Evolutionary conservation across 805 yeast species (phyloP), one percentile per base, ranked within the genome.

Genomic region (Kregervanrija pseudodelftensis): DNA sequence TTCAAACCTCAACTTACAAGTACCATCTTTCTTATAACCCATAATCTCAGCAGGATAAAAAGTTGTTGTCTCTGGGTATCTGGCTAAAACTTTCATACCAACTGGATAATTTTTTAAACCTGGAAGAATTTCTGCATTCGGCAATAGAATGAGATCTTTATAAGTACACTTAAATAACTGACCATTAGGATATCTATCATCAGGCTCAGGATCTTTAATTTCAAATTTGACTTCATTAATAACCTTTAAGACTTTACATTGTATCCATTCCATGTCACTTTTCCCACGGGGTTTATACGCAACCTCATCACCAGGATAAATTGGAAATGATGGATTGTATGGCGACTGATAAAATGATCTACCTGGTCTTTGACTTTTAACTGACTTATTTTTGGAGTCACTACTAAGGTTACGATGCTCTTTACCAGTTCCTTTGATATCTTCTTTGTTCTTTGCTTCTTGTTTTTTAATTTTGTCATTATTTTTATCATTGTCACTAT

Each of bases 121-220:
- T 46, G 65, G 51, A 1, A 43, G 30, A 11, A 36, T 38, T n/a
- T 39, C 15, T 30, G 45, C 49, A 12, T 44, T 32, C 0, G 95
- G 87, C 37, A 93, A 83, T 34, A 85, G 66, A 16, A 87, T 72
- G 3, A 87, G 65, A 52, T 93, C 98, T 57, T 82, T 83, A 73
- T 85, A 79, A 15, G 76, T 81, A 9, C 96, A 89, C 55, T 82
- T 84, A 66, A 82, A 93, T 1, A 85, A 71, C 55, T 83, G 91
- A 2, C 96, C 96, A 4, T 90, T 85, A 46, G 90, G 87, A 50
- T 85, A 86, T 53, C 80, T 76, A 56, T 91, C 98, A 58, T 93
- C 99, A 0, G 99, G 98, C 57, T 93, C 99, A 0, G 98, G 96
- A 62, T 93, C 99, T 54, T 87, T 79, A n/a, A 93, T 90, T 64